Evolutionary conservation across 2,329 filamentous ascomycete genomes (phyloP), one percentile per base, ranked within the genome.

Genomic region (Metarhizium sp.): DNA sequence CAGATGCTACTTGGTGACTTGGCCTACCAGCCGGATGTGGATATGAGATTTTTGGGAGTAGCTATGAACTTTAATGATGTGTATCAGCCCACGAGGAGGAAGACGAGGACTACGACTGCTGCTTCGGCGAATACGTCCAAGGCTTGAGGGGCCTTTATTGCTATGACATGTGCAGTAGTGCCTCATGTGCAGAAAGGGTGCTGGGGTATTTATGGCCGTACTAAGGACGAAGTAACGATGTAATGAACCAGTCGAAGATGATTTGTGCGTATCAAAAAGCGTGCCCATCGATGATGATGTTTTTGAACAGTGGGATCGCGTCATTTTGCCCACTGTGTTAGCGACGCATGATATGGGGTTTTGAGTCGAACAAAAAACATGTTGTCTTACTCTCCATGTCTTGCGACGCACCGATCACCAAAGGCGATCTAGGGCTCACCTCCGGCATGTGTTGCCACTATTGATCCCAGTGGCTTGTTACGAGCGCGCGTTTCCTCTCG

Each of bases 31-130:
- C 87, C 91, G 1, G 94, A 99, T 69, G 86, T 92, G 52, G 94
- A 99, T 69, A 90, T 99, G 85, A 81, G 92, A 54, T 97, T 97
- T 76, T 74, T 99, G 61, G 94, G 90, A 43, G 91, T 97, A 50
- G 89, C 94, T 45, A 97, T 99, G 90, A 99, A 97, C 73, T 99
- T 97, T 72, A 99, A 99, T 71, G 92, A 97, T 68, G 88, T 95
- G 30, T 97, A 97, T 71, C 82, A 89, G 71, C 88, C 90, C 14
- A 81, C 85, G 48, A 78, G 85, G 64, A 81, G 85, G 68, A 84
- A 85, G 72, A 73, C 79, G 57, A 78, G 75, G 69, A 34, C 53
- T 20, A 52, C 64, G 5, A 3, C 55, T 10, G 59, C 61, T n/a
- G 55, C 60, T 18, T 59, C 61, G 32, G 59, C 62, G 30, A 65